A percentile compares a stretch with the other conserved stretches of the same genome.
Conservation (phyloP, 2,329 filamentous ascomycete genomes). For the Dothidotthia symphoricarpi region DNA sequence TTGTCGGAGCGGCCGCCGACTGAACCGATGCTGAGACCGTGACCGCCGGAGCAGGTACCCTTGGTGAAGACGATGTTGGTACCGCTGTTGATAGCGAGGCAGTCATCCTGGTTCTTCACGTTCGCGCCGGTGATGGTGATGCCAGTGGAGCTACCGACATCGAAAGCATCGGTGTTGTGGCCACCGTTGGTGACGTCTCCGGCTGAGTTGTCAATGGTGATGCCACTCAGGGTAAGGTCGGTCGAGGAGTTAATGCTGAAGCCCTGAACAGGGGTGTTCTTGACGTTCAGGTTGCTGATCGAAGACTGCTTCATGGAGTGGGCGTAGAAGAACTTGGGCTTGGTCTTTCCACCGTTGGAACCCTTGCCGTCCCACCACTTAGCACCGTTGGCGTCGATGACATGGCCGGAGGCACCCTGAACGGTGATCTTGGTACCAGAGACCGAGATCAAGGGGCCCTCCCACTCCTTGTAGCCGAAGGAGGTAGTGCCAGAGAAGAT, state of each 20-base stretch:
- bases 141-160: slow-evolving; percentile 51
- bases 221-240: slow-evolving; percentile 48
- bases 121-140: slow-evolving; percentile 53
- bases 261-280: slow-evolving; percentile 57
- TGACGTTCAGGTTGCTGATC: slow-evolving; percentile 53
- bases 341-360: slow-evolving; percentile 47
- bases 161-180: slow-evolving; percentile 59
- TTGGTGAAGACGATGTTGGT: slow-evolving; percentile 42
- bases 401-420: slow-evolving; percentile 55
- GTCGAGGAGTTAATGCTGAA: slow-evolving; percentile 50
- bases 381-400: slow-evolving; percentile 57
- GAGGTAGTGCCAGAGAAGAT: slow-evolving; percentile 66
- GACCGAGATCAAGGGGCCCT: slow-evolving; percentile 62
- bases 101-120: slow-evolving; percentile 61
- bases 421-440: slow-evolving; percentile 60
- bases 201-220: slow-evolving; percentile 59
- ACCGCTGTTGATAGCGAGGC: slow-evolving; percentile 59
- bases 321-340: slow-evolving; percentile 56
- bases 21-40: slow-evolving; percentile 60
- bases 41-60: slow-evolving; percentile 52
- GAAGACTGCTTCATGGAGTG: slow-evolving; percentile 53
- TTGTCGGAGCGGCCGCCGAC: slow-evolving; percentile 59
- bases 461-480: slow-evolving; percentile 66
- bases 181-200: slow-evolving; percentile 46
- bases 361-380: slow-evolving; percentile 53